Evolutionary conservation across 306 rosid species (phyloP).

Genomic region (Trifolium repens): DNA sequence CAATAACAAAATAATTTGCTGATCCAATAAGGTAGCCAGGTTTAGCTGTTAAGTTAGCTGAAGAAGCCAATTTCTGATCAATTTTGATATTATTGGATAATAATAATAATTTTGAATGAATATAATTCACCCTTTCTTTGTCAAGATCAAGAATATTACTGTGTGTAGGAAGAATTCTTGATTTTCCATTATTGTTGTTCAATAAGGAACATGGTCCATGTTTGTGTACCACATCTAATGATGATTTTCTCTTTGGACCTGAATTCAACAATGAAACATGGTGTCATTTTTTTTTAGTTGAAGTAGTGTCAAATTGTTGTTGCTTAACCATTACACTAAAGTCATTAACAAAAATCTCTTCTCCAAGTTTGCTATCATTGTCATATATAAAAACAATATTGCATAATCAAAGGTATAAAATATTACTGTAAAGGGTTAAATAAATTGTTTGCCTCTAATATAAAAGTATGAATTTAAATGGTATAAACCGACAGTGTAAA

Average conservation of each 20-base stretch:
- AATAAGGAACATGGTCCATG: conserved; percentile 62
- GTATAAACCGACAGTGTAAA: no score
- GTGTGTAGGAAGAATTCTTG: conserved; percentile 12
- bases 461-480: no score
- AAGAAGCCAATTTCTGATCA: not conserved
- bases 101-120: conserved; percentile 38
- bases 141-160: conserved; percentile 49
- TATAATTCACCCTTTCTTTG: conserved; percentile 48
- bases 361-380: no score
- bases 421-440: no score
- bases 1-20: conserved; percentile 61
- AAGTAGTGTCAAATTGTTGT: not conserved
- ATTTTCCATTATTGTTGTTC: not conserved
- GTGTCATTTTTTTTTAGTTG: not conserved
- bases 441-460: no score
- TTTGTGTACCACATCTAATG: conserved; percentile 58
- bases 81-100: not conserved
- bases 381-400: no score
- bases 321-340: not conserved
- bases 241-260: conserved; percentile 45
- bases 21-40: conserved; percentile 59
- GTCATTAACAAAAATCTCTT: not conserved
- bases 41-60: conserved; percentile 50
- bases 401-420: not conserved
- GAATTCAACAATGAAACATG: not conserved